phyloP scores from a whole-genome alignment of 139 green algal species.

The Marvania coccoides region DNA sequence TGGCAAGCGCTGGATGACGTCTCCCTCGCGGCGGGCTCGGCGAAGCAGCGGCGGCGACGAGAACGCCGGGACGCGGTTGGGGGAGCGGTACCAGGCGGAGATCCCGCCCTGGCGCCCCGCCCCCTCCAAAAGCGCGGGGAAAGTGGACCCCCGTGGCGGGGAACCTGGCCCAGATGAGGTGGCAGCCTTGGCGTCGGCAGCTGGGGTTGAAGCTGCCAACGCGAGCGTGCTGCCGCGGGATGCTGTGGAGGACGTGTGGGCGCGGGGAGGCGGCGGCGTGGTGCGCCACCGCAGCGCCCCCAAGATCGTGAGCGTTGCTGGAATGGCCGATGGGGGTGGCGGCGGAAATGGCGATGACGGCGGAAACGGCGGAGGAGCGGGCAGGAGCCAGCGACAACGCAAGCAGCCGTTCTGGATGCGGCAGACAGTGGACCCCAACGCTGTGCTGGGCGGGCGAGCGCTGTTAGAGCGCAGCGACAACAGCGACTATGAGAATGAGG shows the following conservation, averaged over 20 bases:
- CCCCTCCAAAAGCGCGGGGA: neutral
- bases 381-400: conserved; percentile 27
- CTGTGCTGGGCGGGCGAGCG: conserved; percentile 14
- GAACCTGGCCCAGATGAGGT: conserved; percentile 14
- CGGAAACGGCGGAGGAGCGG: neutral
- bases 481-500: neutral
- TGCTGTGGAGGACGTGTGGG: conserved; percentile 35
- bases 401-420: conserved; percentile 38
- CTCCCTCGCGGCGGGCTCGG: neutral
- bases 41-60: conserved; percentile 4
- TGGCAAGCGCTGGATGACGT: conserved; percentile 1
- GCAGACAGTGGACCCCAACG: conserved; percentile 32
- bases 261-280: conserved; percentile 1
- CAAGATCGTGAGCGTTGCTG: neutral
- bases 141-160: neutral
- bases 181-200: conserved; percentile 28
- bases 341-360: neutral
- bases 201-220: conserved; percentile 20
- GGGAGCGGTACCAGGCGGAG: conserved; percentile 25
- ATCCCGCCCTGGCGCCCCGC: conserved; percentile 2
- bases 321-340: neutral
- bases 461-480: conserved; percentile 6
- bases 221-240: conserved; percentile 37
- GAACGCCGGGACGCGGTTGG: conserved; percentile 22
- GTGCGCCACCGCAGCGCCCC: neutral